phyloP scores from a whole-genome alignment of 331 rosid genomes.

The Arachis monticola region DNA sequence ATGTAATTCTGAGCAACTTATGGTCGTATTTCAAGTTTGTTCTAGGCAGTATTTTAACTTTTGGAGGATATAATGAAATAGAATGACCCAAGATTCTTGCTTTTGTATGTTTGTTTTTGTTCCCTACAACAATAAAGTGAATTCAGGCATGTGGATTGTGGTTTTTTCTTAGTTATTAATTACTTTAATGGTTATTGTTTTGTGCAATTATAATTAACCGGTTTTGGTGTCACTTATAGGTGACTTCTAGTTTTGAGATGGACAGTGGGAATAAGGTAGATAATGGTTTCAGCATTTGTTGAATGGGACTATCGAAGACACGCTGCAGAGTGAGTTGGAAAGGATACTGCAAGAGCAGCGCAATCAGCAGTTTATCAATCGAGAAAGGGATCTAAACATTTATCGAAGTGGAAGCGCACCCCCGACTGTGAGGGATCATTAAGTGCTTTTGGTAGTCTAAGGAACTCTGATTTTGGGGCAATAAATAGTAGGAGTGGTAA shows the following conservation, averaged over 20 bases:
- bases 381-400: constrained; percentile 75
- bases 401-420: constrained; percentile 99
- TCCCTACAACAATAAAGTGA: constrained; percentile 26
- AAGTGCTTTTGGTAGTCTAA: constrained; percentile 76
- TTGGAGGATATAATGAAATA: constrained; percentile 20
- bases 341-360: constrained; percentile 72
- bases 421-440: constrained; percentile 96
- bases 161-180: neutral
- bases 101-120: constrained; percentile 23
- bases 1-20: constrained; percentile 20
- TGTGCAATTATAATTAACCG: constrained; percentile 11
- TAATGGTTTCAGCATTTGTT: constrained; percentile 44
- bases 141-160: constrained; percentile 20
- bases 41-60: constrained; percentile 33
- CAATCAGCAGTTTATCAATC: constrained; percentile 53
- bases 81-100: constrained; percentile 26
- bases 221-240: constrained; percentile 33
- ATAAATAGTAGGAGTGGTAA: constrained; percentile 43
- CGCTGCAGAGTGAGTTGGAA: constrained; percentile 77
- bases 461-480: constrained; percentile 58
- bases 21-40: constrained; percentile 9
- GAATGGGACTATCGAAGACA: constrained; percentile 64
- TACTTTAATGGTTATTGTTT: constrained; percentile 5
- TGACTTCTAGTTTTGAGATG: constrained; percentile 58
- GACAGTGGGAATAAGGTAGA: constrained; percentile 62